Evolutionary conservation across 495 filamentous ascomycete genomes (phyloP), one percentile per base, ranked within the genome.

Genomic region (Sabuloglossum arenarium): DNA sequence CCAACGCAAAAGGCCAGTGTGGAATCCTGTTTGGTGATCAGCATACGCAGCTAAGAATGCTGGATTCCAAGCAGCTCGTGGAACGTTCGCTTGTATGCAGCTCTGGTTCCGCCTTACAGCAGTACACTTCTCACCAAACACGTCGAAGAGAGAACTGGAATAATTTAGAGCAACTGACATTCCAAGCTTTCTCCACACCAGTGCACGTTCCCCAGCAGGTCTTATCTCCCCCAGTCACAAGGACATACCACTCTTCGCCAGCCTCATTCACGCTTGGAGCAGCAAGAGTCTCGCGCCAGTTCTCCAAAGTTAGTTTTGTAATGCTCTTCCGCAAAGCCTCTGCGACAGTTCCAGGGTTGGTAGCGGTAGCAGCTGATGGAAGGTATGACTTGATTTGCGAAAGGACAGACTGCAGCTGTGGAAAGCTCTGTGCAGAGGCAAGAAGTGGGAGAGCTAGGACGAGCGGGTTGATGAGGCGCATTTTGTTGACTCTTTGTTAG

Each of bases 201-300:
- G 58, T 72, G 65, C 79, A 84, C 58, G 72, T 66, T 56, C 73
- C 87, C 63, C 79, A 86, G 72, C 88, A 96, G 29, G 86, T 89
- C 71, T 83, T 87, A 70, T 94, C 93, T 43, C 85, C 80, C 53
- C 88, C 88, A 0, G 83, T 86, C 53, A 93, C 68, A 63, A 84
- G 77, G 58, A 94, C 71, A 70, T 83, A 78, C 85, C 84, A 94
- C 66, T 89, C 82, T 67, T 84, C 79, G 1, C 83, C 75, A 24
- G 66, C 67, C 4, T 63, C 69, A 3, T 42, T 25, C 8, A 16
- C 56, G 27, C 70, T 73, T 51, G 72, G 70, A 6, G 63, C 70
- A 14, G 79, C 66, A 59, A 88, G 77, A 55, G 86, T 67, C 14
- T 74, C 63, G 61, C 83, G 75, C 81, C 84, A 91, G 77, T 86